phyloP scores from a whole-genome alignment of 768 basidiomycete species.

The Pholiota conissans region DNA sequence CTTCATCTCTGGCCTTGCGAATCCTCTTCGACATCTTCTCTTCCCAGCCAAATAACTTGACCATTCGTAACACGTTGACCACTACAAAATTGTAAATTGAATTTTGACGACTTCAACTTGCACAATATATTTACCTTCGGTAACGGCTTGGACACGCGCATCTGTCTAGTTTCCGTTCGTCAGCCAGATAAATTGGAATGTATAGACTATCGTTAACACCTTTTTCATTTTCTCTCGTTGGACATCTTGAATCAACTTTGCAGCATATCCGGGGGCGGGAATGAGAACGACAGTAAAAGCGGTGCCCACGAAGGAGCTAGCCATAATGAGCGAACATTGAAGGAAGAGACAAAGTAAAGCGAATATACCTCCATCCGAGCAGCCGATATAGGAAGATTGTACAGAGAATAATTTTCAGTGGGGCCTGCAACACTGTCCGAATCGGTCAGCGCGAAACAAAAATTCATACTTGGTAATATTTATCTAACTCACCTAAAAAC shows the following conservation, averaged over 20 bases:
- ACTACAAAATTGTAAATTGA: background rate
- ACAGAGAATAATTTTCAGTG: conserved; percentile 37
- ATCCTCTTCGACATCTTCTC: background rate
- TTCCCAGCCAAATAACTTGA: conserved; percentile 8
- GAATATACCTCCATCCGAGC: conserved; percentile 43
- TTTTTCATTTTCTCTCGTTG: conserved; percentile 54
- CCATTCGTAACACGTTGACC: conserved; percentile 5
- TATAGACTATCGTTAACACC: conserved; percentile 10
- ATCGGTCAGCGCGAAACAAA: background rate
- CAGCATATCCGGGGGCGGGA: conserved; percentile 58
- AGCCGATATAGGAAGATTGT: conserved; percentile 44
- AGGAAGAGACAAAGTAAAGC: too few species aligned
- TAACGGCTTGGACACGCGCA: conserved; percentile 59
- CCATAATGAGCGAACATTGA: background rate
- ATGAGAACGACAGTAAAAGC: conserved; percentile 47
- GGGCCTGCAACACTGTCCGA: conserved; percentile 33
- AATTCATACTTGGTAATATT: too few species aligned
- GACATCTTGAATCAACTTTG: conserved; percentile 43
- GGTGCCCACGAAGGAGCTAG: conserved; percentile 63
- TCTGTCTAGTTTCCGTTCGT: conserved; percentile 38
- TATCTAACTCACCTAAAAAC: conserved; percentile 18
- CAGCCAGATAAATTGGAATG: too few species aligned
- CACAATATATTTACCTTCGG: conserved; percentile 45
- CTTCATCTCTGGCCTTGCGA: background rate
- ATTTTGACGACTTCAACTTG: background rate